Evolutionary conservation across 768 basidiomycete species (phyloP), one percentile per base, ranked within the genome.

Genomic region (Symmetrospora coprosmae): DNA sequence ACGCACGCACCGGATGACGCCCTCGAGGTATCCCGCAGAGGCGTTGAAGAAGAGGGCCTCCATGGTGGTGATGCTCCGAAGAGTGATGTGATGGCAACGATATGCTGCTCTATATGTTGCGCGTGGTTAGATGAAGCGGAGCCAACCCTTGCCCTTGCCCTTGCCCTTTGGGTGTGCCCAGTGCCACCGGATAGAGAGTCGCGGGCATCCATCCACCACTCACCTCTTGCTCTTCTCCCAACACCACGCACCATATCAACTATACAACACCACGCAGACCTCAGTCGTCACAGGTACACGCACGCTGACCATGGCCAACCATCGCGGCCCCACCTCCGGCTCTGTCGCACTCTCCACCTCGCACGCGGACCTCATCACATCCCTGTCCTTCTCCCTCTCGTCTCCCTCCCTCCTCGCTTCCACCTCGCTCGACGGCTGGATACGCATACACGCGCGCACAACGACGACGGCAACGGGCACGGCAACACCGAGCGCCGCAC

Each of bases 1-100:
- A 27, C 25, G 17, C 38, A 53, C 55, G n/a, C 55, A 58, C 46
- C 63, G 59, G 1, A 76, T 71, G 27, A 76, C 70, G 28, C 75
- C 76, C 55, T 76, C 76, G 37, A 76, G 72, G 70, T 72, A 76
- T 0, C 76, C 76, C 14, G 68, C 63, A 45, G 68, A 64, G 66
- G 73, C 69, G 66, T 73, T 74, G 70, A 74, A 74, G 40, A 67
- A 69, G 34, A 75, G 67, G 0, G 72, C 73, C 63, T 74, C 74
- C 72, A 72, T 73, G 14, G 49, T 65, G 61, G 39, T 13, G 13
- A 9, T 50, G 49, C 14, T 35, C 8, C 9, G 23, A 47, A 47
- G 25, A 21, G 45, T 21, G 14, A 27, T 21, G 11, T 14, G 45
- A 17, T 13, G 23, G 11, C 25, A 47, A 21, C 11, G 17, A 9